Evolutionary conservation across 345 rosid genomes (phyloP), one percentile per base, ranked within the genome.

Genomic region (Rhizophora apiculata): DNA sequence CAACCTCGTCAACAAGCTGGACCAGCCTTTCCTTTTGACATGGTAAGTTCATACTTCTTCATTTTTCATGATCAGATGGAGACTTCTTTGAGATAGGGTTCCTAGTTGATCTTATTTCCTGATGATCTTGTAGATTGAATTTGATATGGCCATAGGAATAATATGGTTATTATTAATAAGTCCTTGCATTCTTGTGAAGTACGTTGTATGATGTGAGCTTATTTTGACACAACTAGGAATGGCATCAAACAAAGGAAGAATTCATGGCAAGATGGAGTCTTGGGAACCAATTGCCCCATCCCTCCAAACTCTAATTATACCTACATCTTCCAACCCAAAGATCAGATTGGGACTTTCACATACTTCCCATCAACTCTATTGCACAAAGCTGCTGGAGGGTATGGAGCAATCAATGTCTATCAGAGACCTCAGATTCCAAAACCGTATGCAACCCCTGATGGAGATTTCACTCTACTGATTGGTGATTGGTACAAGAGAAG

Each of bases 11-110:
- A 95, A 95, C 80, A 95, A 91, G 80, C 90, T 95, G 26, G 99
- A 95, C 68, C 87, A 89, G 78, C 99, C 99, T 73, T 87, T 94
- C 76, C 97, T 95, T 73, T 78, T 95, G 68, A 95, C 99, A 55
- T 89, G 99, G 98, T 91, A 71, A 69, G 74, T 73, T 56, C 24
- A 34, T 6, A 1, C 36, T 34, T 7, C 34, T 54, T 26, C 24
- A n/a, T 54, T n/a, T 11, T 54, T n/a, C 22, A 53, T 6, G 24
- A 24, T 53, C 9, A 19, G 1, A n/a, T 20, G 24, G 58, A 54
- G 11, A 54, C 4, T 54, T 21, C 58, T 34, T 34, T 7, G 37
- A 34, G 37, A 34, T 34, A 34, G 2, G 11, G 3, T 39, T 39
- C 48, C 16, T 39, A 11, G 16, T 11, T n/a, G 15, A 55, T 8